phyloP scores from a whole-genome alignment of 1,284 basidiomycete genomes.

The Irpex rosettiformis region DNA sequence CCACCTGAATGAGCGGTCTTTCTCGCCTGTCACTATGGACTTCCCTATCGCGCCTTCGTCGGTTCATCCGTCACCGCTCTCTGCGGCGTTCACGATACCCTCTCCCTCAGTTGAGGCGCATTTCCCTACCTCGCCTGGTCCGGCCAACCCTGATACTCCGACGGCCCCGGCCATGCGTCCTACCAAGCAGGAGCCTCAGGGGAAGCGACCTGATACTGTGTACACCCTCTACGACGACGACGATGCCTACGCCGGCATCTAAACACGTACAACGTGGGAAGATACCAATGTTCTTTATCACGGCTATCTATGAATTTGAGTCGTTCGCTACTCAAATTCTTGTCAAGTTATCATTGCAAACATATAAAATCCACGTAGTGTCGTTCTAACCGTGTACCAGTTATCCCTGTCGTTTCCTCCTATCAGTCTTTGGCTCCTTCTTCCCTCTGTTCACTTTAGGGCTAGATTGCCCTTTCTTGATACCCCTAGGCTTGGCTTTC shows the following conservation, averaged over 20 bases:
- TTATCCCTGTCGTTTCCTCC: background rate
- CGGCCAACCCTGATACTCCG: slow-evolving; percentile 18
- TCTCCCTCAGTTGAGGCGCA: slow-evolving; percentile 24
- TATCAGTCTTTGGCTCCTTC: background rate
- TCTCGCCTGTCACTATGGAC: slow-evolving; percentile 35
- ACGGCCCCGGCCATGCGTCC: slow-evolving; percentile 17
- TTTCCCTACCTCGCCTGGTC: slow-evolving; percentile 9
- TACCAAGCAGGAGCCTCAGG: slow-evolving; percentile 5
- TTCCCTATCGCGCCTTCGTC: slow-evolving; percentile 25
- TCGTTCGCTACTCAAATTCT: background rate
- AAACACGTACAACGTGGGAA: slow-evolving; percentile 17
- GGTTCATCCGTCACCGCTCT: slow-evolving; percentile 26
- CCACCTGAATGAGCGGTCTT: slow-evolving; percentile 27
- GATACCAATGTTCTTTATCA: slow-evolving; percentile 16
- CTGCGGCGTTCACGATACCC: slow-evolving; percentile 21
- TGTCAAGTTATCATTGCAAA: background rate
- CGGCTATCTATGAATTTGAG: background rate
- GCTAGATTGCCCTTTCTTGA: background rate
- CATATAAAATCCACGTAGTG: background rate
- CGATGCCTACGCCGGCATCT: slow-evolving; percentile 68
- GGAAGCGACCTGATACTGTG: slow-evolving; percentile 37
- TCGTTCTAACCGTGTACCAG: background rate
- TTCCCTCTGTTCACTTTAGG: background rate
- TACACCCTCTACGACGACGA: slow-evolving; percentile 57
- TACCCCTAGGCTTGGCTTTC: background rate